phyloP scores from a whole-genome alignment of 2,329 filamentous ascomycete genomes.

The Ophiocordyceps camponoti-floridani region DNA sequence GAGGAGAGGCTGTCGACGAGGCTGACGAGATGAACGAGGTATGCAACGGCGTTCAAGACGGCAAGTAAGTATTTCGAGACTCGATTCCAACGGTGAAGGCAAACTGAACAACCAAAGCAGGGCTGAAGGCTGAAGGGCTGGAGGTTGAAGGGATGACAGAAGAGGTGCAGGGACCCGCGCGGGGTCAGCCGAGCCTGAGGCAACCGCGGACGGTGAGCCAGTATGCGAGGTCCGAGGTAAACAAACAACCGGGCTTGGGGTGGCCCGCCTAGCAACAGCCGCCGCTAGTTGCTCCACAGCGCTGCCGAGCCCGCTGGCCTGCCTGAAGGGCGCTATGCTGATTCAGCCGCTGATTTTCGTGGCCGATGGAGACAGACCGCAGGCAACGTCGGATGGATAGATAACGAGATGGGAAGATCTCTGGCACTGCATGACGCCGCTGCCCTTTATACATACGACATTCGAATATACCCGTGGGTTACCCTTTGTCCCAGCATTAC shows the following conservation, averaged over 20 bases:
- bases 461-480: no score
- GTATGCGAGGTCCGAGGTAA: slow-evolving; percentile 6
- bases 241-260: slow-evolving; percentile 12
- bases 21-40: not conserved
- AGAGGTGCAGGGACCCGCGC: not conserved
- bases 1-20: not conserved
- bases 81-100: not conserved
- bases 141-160: not conserved
- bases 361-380: no score
- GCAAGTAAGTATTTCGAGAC: not conserved
- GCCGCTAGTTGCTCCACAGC: not conserved
- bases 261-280: slow-evolving; percentile 12
- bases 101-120: not conserved
- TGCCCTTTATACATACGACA: no score
- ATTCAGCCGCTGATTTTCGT: slow-evolving; percentile 5
- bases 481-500: no score
- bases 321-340: not conserved
- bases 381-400: no score
- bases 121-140: not conserved
- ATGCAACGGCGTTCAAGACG: not conserved
- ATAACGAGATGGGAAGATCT: no score
- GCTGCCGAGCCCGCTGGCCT: not conserved
- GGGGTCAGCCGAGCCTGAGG: not conserved
- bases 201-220: not conserved
- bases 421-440: no score